phyloP scores from a whole-genome alignment of 1,284 basidiomycete genomes.

The Retiboletus flavoniger region DNA sequence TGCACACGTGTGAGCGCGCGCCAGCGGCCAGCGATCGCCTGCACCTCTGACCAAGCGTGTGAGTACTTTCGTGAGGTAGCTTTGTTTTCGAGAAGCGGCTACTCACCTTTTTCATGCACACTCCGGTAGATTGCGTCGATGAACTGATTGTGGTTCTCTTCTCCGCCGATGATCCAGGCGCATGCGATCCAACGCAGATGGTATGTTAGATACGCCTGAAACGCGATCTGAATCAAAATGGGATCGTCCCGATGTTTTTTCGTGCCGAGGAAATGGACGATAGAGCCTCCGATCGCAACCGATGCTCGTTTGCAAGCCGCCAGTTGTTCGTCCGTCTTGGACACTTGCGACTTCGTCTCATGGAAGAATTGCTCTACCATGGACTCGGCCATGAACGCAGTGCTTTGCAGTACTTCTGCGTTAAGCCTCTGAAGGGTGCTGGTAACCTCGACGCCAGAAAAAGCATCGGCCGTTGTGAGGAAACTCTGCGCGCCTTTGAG shows the following conservation, averaged over 20 bases:
- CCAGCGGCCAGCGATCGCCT: constrained; percentile 35
- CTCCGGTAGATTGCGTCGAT: constrained; percentile 29
- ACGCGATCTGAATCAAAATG: constrained; percentile 35
- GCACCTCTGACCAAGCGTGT: constrained; percentile 26
- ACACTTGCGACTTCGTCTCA: not conserved
- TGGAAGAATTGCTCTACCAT: constrained; percentile 34
- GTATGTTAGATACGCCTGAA: constrained; percentile 32
- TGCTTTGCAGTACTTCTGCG: constrained; percentile 36
- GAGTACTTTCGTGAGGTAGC: not conserved
- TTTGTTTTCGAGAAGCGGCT: not conserved
- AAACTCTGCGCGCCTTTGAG: constrained; percentile 39
- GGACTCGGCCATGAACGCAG: constrained; percentile 37
- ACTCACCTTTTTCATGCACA: constrained; percentile 26
- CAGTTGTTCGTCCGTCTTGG: constrained; percentile 25
- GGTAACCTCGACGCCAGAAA: constrained; percentile 36
- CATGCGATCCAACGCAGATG: constrained; percentile 30
- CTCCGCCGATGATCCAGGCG: constrained; percentile 34
- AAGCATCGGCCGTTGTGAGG: constrained; percentile 32
- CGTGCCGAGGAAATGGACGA: constrained; percentile 31
- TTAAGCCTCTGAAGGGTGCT: constrained; percentile 35
- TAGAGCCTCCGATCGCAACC: constrained; percentile 17
- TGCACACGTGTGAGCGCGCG: constrained; percentile 33
- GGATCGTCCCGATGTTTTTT: constrained; percentile 34
- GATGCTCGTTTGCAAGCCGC: constrained; percentile 26
- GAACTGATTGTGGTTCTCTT: constrained; percentile 24